Base-by-base conservation (phyloP, 805 yeast genomes). In the Saturnispora gosingensis region DNA sequence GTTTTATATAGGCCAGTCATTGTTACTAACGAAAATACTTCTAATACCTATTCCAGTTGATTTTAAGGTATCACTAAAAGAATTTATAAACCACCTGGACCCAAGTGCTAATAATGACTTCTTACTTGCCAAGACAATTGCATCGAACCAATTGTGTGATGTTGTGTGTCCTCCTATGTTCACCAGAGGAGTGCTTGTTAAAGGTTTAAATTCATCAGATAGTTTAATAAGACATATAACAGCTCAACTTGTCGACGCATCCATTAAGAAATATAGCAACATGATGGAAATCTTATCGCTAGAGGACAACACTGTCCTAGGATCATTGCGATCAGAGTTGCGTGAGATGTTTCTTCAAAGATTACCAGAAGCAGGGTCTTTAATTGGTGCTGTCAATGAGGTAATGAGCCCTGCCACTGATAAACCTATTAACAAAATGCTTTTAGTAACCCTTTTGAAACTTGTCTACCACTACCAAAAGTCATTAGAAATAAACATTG, bases 1-100 rank as follows among this genome's bases (percentile, higher is more conserved):
- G 11, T 88, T 85, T 69, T 90, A 95, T 89, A 72, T 88, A 45
- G 85, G 93, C 7, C 84, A 78, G 66, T 77, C 88, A 1, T 70
- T 83, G 25, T 64, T 88, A 2, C 67, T 83, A 44, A 73, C 82
- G 1, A 78, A 80, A 52, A 72, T 86, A 5, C 72, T 87, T n/a
- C 72, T 73, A 28, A 58, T 82, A 3, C 77, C 80, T 1, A 61
- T 83, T 7, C 88, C 93, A 0, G 56, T 54, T 10, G 64, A 67
- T 8, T 58, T 63, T n/a, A 38, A 49, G 7, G 45, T 36, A 2
- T 25, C 45, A 18, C 18, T 59, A 5, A 61, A 56, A 40, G 46
- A 49, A 32, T 43, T 52, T 3, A 27, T 48, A 36, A 46, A 50
- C 18, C 20, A 35, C 3, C 30, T 48, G n/a, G 56, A 45, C 25